Percentiles rank a stretch among this genome's conserved stretches.
phyloP scores from a whole-genome alignment of 352 stramenopile species.

The Phytopythium litorale region DNA sequence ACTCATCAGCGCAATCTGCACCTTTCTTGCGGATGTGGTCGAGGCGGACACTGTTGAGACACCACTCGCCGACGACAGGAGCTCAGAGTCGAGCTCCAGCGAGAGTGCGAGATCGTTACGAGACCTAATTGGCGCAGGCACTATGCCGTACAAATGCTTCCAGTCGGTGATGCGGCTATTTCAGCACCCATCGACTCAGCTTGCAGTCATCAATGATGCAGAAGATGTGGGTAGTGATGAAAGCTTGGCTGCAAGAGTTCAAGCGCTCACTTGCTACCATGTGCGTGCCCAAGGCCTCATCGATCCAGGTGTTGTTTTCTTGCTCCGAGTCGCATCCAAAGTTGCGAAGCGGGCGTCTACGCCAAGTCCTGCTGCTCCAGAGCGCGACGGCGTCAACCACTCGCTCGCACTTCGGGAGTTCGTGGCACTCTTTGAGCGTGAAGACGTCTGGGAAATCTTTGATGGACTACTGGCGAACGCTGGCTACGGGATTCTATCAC shows the following conservation, averaged over 20 bases:
- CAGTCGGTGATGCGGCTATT: constrained; percentile 50
- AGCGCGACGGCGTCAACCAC: background rate
- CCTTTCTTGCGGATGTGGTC: constrained; percentile 63
- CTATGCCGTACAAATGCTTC: constrained; percentile 24
- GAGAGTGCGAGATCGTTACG: constrained; percentile 33
- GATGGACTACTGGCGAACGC: constrained; percentile 38
- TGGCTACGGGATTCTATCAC: constrained; percentile 67
- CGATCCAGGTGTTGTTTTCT: constrained; percentile 56
- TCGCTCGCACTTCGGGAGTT: constrained; percentile 35
- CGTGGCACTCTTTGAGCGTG: constrained; percentile 34
- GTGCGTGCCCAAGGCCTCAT: constrained; percentile 61
- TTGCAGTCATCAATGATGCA: background rate
- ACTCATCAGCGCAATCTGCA: constrained; percentile 49
- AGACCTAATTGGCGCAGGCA: constrained; percentile 43
- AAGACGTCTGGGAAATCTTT: constrained; percentile 47
- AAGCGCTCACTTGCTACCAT: constrained; percentile 65
- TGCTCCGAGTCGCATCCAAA: constrained; percentile 62
- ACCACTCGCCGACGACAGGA: constrained; percentile 18
- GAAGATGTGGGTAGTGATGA: constrained; percentile 10
- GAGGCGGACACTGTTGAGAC: constrained; percentile 47
- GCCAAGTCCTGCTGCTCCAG: background rate
- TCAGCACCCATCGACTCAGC: constrained; percentile 10
- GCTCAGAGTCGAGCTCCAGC: constrained; percentile 9
- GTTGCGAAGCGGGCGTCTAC: constrained; percentile 21
- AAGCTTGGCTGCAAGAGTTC: constrained; percentile 20